Base-by-base conservation (phyloP, 192 early-diverging fungal genomes). In the Phlyctochytrium arcticum region DNA sequence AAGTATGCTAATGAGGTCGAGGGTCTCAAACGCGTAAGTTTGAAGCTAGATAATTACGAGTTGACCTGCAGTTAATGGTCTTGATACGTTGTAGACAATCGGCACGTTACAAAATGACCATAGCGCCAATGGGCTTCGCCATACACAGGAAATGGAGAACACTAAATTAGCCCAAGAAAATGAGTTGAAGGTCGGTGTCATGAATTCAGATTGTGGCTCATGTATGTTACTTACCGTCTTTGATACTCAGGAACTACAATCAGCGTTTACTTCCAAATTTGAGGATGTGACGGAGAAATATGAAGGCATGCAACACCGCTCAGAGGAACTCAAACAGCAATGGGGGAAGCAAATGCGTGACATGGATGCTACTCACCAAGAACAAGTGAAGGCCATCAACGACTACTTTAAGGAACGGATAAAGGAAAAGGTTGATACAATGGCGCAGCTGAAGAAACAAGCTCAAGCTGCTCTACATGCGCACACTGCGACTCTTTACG, bases 1-100 rank as follows among this genome's bases (percentile, higher is more conserved):
- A 83, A 81, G 53, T 76, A 74, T 58, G 60, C 36, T 50, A 31
- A 54, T 27, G 83, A 85, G 60, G 76, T 83, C 15, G 78, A 77
- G 48, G 69, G 50, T 5, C 59, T 82, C 27, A 78, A 83, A 55
- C 55, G 73, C 56, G 66, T 81, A 36, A 6, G 35, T 36, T 3
- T 17, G 42, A 12, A n/a, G 1, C 42, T 2, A n/a, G 42, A 2
- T 44, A 44, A 12, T 44, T 21, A 2, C 15, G 1, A 12, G 21
- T 44, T 44, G 42, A n/a, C 42, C 1, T 44, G 42, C 42, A 23
- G 26, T 24, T 53, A 3, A 53, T 3, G 2, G n/a, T n/a, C n/a
- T n/a, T n/a, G n/a, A n/a, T n/a, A n/a, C n/a, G n/a, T n/a, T n/a
- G n/a, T n/a, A n/a, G n/a, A n/a, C n/a, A n/a, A n/a, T n/a, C n/a